A percentile compares a stretch with the other conserved stretches of the same genome.
Conservation (phyloP, 352 stramenopile genomes). For the Pythium apleroticum region DNA sequence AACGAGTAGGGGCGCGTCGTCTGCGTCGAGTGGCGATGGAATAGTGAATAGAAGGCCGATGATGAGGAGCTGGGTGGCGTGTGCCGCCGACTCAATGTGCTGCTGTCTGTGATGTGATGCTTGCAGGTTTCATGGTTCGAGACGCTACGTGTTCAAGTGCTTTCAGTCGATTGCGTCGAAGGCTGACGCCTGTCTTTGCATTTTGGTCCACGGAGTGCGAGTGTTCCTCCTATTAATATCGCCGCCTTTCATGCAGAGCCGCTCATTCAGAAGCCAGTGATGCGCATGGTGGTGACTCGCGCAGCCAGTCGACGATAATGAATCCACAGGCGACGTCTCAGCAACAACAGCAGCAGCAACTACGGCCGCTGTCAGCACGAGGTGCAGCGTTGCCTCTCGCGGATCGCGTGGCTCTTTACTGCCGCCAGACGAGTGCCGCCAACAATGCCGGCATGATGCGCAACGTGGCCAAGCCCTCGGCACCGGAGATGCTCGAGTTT, state of each 20-base stretch:
- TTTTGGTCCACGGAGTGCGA: too few relatives aligned
- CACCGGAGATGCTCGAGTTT: conserved; percentile 17
- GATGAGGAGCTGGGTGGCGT: not conserved
- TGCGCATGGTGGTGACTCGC: not conserved
- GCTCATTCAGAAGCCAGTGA: not conserved
- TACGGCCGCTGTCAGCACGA: conserved; percentile 9
- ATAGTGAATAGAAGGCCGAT: not conserved
- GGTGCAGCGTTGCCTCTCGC: conserved; percentile 6
- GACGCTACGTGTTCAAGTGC: too few relatives aligned
- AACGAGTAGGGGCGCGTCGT: conserved; percentile 50
- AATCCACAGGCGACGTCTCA: not conserved
- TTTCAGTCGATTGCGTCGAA: too few relatives aligned
- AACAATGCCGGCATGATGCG: conserved; percentile 24
- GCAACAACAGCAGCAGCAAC: not conserved
- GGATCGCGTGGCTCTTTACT: conserved; percentile 18
- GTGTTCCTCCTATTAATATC: not conserved
- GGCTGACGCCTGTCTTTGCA: too few relatives aligned
- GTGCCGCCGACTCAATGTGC: not conserved
- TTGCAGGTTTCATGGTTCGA: too few relatives aligned
- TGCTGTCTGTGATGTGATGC: not conserved
- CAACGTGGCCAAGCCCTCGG: conserved; percentile 10
- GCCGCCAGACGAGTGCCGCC: conserved; percentile 15
- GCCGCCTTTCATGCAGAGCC: not conserved
- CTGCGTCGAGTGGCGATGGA: not conserved
- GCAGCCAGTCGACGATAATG: not conserved